Conservation (phyloP, 2,329 filamentous ascomycete species). For the Xylaria sp. region DNA sequence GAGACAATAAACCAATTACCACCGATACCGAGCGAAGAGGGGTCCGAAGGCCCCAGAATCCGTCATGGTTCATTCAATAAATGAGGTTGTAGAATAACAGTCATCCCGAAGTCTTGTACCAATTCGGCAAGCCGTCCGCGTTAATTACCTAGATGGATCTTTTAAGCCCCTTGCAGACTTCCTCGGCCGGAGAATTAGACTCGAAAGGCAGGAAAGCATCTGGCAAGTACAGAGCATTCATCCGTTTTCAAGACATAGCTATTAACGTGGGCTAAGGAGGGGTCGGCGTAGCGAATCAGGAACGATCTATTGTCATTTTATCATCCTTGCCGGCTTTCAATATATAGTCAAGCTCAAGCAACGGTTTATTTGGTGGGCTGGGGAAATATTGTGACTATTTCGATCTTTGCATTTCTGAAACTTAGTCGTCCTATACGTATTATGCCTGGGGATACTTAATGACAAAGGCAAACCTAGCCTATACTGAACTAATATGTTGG, state of each 20-base stretch:
- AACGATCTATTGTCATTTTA: not conserved
- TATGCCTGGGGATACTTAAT: not conserved
- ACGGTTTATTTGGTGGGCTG: too few relatives aligned
- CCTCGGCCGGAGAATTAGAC: not conserved
- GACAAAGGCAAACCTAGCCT: not conserved
- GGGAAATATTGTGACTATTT: not conserved
- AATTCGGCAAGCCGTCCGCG: constrained; percentile 33
- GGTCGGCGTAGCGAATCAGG: not conserved
- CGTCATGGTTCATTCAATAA: constrained; percentile 25
- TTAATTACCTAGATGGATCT: not conserved
- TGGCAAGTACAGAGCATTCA: not conserved
- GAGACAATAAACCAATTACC: constrained; percentile 24
- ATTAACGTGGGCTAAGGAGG: not conserved
- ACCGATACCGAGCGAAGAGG: constrained; percentile 22
- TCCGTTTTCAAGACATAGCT: not conserved
- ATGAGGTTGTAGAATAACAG: constrained; percentile 30
- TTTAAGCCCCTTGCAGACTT: not conserved
- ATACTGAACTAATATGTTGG: not conserved
- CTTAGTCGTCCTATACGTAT: not conserved
- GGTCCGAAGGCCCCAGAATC: constrained; percentile 19
- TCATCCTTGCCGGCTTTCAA: not conserved
- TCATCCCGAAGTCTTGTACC: constrained; percentile 27
- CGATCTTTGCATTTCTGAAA: constrained; percentile 4
- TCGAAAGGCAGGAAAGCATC: not conserved
- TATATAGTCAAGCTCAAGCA: not conserved